Conservation (phyloP, 2,329 filamentous ascomycete genomes). For the Nigrospora oryzae region DNA sequence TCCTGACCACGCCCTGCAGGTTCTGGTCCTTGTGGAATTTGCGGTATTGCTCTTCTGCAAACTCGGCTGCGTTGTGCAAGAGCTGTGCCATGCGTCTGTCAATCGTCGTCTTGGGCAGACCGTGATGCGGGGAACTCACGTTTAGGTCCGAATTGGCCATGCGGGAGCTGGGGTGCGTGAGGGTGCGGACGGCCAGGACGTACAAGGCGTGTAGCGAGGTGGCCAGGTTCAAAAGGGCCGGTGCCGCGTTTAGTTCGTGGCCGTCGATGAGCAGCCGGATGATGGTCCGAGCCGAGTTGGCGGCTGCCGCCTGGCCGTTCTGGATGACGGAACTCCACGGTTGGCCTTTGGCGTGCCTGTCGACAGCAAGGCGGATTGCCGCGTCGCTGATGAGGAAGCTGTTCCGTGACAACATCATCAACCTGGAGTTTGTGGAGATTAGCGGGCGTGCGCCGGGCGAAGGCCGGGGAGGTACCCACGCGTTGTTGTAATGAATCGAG, state of each 20-base stretch:
- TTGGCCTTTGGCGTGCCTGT: neutral
- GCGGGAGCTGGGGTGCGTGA: slow-evolving; percentile 3
- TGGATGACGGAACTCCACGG: slow-evolving; percentile 4
- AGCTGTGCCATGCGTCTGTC: neutral
- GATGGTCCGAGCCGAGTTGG: slow-evolving; percentile 2
- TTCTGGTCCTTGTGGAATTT: slow-evolving; percentile 1
- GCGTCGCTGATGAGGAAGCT: slow-evolving; percentile 4
- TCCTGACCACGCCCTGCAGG: neutral
- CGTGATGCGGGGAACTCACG: neutral
- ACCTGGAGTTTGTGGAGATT: neutral
- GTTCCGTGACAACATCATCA: slow-evolving; percentile 3
- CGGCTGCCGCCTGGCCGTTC: slow-evolving; percentile 1
- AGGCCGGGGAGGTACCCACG: neutral
- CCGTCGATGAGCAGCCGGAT: slow-evolving; percentile 5
- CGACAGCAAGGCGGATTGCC: slow-evolving; percentile 1
- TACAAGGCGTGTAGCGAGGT: slow-evolving; percentile 3
- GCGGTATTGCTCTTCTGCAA: slow-evolving; percentile 2
- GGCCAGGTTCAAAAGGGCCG: neutral
- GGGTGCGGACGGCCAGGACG: slow-evolving; percentile 1
- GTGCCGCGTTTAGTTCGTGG: slow-evolving; percentile 1
- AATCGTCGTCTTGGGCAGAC: neutral
- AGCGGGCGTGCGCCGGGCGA: neutral
- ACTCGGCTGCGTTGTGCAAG: slow-evolving; percentile 5
- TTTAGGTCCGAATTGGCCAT: slow-evolving; percentile 5
- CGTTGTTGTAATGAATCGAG: slow-evolving; percentile 5